Evolutionary conservation across 1,284 basidiomycete genomes (phyloP), one percentile per base, ranked within the genome.

Genomic region (Rhodotorula sp.): DNA sequence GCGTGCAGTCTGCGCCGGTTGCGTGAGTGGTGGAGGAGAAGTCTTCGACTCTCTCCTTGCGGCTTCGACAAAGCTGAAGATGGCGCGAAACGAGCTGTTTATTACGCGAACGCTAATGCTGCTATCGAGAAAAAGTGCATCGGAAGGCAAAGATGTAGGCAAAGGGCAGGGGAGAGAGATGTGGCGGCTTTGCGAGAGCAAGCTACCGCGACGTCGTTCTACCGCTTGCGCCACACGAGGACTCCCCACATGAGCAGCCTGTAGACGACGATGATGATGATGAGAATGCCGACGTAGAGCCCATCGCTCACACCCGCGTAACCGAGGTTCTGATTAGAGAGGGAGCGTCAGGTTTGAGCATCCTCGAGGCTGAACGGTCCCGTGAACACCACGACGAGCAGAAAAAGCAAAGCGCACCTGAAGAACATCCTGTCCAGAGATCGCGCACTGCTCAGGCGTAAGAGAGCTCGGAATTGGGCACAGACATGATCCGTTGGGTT

Each of bases 351-450:
- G 17, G 15, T 17, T 2, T 27, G 6, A 2, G 10, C 54, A n/a
- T 13, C 6, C 24, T 17, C 49, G 29, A 59, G 17, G 20, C 17
- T 3, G 2, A 44, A 17, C 15, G 44, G 2, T 13, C 9, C 6
- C 13, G 20, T 22, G 54, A 7, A 5, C 20, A 13, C 17, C 13
- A 11, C 1, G 22, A 9, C n/a, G n/a, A 71, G 49, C 63, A 22
- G 5, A 46, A 48, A 10, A 53, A 34, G 60, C 46, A 29, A 29
- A 24, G 15, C 68, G 46, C 47, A 76, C 74, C 39, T 77, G 67
- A 24, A 82, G 69, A 13, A 80, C 79, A 64, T 81, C 81, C 62
- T 79, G 59, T 46, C 81, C 76, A 24, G 77, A 56, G 62, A 82
- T 51, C 27, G 75, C 77, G 57, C 78, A 80, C 53, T 76, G 54